These are phyloP conservation scores for Panaeolus papilionaceus DNA, from an alignment of 768 basidiomycete genomes.

Conservation along the genomic window DNA sequence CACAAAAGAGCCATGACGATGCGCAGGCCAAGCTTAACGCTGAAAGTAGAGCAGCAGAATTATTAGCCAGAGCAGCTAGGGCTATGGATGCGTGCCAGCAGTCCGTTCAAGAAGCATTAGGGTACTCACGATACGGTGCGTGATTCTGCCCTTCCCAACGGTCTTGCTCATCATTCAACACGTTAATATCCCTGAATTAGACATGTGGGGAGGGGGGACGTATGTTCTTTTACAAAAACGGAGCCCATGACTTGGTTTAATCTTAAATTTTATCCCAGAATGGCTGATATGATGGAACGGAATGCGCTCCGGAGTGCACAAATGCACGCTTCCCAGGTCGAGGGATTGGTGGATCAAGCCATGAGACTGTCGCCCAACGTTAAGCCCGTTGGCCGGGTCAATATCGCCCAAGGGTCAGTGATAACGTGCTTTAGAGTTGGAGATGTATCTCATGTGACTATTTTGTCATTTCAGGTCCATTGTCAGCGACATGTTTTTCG, in stretches of 20 bases:
- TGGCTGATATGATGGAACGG: conserved; percentile 50
- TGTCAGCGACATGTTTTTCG: conserved; percentile 47
- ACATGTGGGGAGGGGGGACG: conserved; percentile 50
- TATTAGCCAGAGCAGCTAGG: conserved; percentile 44
- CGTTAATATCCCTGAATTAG: conserved; percentile 27
- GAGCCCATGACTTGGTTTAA: conserved; percentile 19
- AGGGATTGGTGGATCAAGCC: conserved; percentile 46
- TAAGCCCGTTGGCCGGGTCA: conserved; percentile 42
- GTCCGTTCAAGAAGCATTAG: conserved; percentile 43
- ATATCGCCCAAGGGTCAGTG: conserved; percentile 45
- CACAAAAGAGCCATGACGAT: conserved; percentile 39
- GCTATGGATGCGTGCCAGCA: conserved; percentile 38
- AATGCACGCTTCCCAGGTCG: conserved; percentile 39
- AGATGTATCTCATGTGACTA: background rate
- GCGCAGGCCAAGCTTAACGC: conserved; percentile 41
- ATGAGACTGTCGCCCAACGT: conserved; percentile 41
- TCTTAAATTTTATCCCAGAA: conserved; percentile 27
- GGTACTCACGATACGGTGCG: conserved; percentile 48
- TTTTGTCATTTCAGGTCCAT: conserved; percentile 36
- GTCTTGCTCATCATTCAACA: background rate
- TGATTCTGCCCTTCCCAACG: background rate
- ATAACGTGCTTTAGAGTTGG: background rate
- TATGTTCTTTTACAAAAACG: conserved; percentile 21
- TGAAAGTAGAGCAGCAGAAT: conserved; percentile 47
- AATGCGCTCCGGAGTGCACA: conserved; percentile 44